Conservation (phyloP, 2,329 filamentous ascomycete species). For the Cercospora citrullina region DNA sequence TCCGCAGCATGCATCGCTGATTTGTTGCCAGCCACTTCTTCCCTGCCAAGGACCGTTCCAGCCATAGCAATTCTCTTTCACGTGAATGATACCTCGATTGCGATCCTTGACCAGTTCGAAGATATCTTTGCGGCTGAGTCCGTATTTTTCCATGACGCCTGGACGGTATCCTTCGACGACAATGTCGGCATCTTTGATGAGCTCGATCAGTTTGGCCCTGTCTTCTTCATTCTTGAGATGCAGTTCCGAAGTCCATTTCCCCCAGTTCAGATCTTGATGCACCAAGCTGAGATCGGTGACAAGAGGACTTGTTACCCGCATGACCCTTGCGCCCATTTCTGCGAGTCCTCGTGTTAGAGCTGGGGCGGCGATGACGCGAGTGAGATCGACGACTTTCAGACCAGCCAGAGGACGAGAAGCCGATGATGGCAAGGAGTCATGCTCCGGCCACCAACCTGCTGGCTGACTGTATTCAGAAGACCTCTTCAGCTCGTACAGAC, state of each 20-base stretch:
- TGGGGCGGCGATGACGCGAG: conserved; percentile 74
- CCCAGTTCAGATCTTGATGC: conserved; percentile 52
- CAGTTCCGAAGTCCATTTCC: conserved; percentile 51
- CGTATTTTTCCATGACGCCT: conserved; percentile 50
- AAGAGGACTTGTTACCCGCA: conserved; percentile 68
- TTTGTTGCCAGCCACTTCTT: conserved; percentile 56
- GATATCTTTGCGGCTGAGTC: conserved; percentile 46
- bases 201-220: conserved; percentile 41
- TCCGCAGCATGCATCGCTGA: conserved; percentile 46
- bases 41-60: conserved; percentile 52
- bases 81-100: conserved; percentile 49
- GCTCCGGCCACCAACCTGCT: conserved; percentile 31
- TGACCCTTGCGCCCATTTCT: conserved; percentile 73
- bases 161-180: conserved; percentile 54
- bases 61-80: conserved; percentile 57
- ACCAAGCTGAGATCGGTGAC: conserved; percentile 58
- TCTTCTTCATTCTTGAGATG: conserved; percentile 47
- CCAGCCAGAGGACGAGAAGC: conserved; percentile 52
- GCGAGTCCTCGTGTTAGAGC: conserved; percentile 68
- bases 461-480: conserved; percentile 23
- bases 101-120: conserved; percentile 46
- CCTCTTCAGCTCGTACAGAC: conserved; percentile 25
- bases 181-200: conserved; percentile 53
- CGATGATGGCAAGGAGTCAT: conserved; percentile 32
- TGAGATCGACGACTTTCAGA: conserved; percentile 72